These are phyloP conservation scores for Hypoxylon sp. DNA, from an alignment of 2,329 filamentous ascomycete genomes.

Conservation along the genomic window DNA sequence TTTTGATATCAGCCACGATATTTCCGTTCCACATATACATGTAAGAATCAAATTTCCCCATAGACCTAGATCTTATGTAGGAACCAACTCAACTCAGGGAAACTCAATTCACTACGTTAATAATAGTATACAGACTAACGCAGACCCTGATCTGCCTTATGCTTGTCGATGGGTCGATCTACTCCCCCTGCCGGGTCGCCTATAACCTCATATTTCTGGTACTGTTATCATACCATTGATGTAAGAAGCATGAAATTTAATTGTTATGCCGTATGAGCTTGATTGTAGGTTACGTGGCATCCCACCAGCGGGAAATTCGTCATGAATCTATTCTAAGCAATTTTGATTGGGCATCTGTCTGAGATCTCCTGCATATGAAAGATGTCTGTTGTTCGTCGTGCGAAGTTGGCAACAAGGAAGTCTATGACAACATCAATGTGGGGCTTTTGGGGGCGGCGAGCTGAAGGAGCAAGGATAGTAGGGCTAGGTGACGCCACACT, in stretches of 20 bases:
- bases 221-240: slow-evolving; percentile 24
- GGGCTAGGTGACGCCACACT: slow-evolving; percentile 45
- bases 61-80: slow-evolving; percentile 10
- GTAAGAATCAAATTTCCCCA: not conserved
- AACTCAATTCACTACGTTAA: not conserved
- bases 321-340: not conserved
- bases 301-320: not conserved
- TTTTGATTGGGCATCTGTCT: not conserved
- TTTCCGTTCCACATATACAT: not conserved
- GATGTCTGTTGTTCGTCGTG: slow-evolving; percentile 19
- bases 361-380: slow-evolving; percentile 23
- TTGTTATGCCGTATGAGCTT: not conserved
- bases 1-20: not conserved
- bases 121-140: not conserved
- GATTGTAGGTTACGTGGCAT: slow-evolving; percentile 1
- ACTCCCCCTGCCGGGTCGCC: slow-evolving; percentile 11
- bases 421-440: slow-evolving; percentile 51
- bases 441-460: not conserved
- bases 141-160: slow-evolving; percentile 17
- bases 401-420: slow-evolving; percentile 40
- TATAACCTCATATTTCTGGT: not conserved
- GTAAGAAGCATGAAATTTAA: slow-evolving; percentile 16
- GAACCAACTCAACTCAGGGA: not conserved
- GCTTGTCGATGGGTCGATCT: not conserved
- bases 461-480: slow-evolving; percentile 6